phyloP scores from a whole-genome alignment of 2,329 filamentous ascomycete species.

The Phoma sp. region DNA sequence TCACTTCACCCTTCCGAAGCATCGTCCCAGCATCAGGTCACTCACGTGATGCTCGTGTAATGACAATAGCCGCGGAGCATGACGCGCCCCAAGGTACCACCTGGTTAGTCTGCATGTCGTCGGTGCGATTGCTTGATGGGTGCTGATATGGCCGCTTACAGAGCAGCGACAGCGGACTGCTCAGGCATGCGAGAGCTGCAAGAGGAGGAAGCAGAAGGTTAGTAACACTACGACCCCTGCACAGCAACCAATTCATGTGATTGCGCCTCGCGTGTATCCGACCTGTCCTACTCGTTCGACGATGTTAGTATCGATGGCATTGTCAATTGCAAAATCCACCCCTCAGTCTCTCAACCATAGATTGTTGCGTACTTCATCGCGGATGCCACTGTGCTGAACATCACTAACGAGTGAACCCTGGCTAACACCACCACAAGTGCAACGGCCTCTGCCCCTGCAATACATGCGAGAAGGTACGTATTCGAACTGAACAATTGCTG shows the following conservation, averaged over 20 bases:
- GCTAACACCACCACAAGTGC: slow-evolving; percentile 54
- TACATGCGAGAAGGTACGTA: slow-evolving; percentile 61
- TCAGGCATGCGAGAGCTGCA: slow-evolving; percentile 69
- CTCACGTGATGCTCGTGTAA: slow-evolving; percentile 32
- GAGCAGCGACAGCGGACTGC: slow-evolving; percentile 68
- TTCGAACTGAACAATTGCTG: background rate
- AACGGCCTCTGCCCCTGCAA: slow-evolving; percentile 64
- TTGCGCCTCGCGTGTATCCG: too few species aligned
- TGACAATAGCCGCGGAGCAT: slow-evolving; percentile 24
- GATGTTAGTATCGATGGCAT: background rate
- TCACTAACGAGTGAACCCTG: slow-evolving; percentile 6
- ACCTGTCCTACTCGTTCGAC: too few species aligned
- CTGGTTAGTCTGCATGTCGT: slow-evolving; percentile 29
- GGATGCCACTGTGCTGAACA: background rate
- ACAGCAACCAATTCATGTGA: background rate
- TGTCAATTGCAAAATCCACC: background rate
- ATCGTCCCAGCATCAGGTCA: slow-evolving; percentile 18
- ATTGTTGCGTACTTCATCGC: too few species aligned
- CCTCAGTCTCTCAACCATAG: background rate
- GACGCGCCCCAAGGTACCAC: slow-evolving; percentile 46
- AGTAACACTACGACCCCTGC: slow-evolving; percentile 32
- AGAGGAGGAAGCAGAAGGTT: slow-evolving; percentile 71
- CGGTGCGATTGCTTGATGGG: slow-evolving; percentile 9
- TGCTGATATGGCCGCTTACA: slow-evolving; percentile 58
- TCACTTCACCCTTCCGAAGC: slow-evolving; percentile 36